Evolutionary conservation across 495 filamentous ascomycete species (phyloP), one percentile per base, ranked within the genome.

Genomic region (Penicillium paxilli): DNA sequence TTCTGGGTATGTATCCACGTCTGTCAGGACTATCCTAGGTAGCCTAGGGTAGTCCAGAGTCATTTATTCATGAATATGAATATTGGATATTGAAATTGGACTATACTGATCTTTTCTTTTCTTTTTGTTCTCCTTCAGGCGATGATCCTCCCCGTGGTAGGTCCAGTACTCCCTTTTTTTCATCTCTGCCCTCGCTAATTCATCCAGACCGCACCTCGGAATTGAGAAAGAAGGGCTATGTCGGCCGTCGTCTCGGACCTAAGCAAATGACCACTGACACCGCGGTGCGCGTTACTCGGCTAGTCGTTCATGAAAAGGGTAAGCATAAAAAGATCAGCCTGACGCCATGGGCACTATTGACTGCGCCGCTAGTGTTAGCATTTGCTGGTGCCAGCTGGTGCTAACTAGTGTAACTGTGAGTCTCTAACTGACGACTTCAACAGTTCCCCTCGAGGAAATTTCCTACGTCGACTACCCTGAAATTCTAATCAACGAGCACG

Each of bases 181-280:
- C n/a, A n/a, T 38, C 20, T 0, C 42, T 8, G 38, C n/a, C 12
- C 33, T 38, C 24, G 20, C 51, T 59, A 35, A 57, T 30, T n/a
- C 33, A 16, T 16, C 11, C 54, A 96, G 95, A 98, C 72, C 86
- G 94, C 35, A 98, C 94, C 1, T 90, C 89, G 10, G 94, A 98
- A 65, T 76, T 98, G 44, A 84, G 94, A 21, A 90, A 89, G 66
- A 95, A 96, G 69, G 95, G 95, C 21, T 98, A 92, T 63, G 77
- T 85, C 57, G 92, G 93, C 40, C 87, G 94, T 49, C 82, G 92
- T 54, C 78, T 98, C 40, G 95, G 95, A 0, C 91, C 92, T 14
- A 84, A 92, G 60, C 94, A 98, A 71, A 98, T 98, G 94, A 98
- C 94, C 8, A 98, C 94, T 0, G 94, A 98, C 70, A 98, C 94